Base-by-base conservation (phyloP, 2,329 filamentous ascomycete genomes). In the Neurospora sp. region DNA sequence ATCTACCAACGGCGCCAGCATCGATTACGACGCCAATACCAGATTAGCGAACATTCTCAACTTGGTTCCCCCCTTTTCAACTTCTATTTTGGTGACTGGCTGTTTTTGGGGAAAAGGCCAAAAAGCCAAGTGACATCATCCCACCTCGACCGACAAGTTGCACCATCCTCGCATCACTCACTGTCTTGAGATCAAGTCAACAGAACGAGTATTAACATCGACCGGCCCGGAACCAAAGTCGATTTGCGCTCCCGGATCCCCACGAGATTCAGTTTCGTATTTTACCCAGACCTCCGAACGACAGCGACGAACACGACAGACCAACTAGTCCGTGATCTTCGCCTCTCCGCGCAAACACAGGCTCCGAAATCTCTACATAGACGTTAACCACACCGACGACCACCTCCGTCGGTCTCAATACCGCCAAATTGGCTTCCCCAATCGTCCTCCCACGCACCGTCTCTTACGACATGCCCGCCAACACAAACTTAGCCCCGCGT, bases 341-440 rank as follows among this genome's bases (percentile, higher is more conserved):
- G 46, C 46, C 46, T 33, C 46, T 57, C 46, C 23, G 46, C 46
- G 46, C 46, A 33, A 57, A 57, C 23, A 33, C 46, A 66, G 6
- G 17, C 65, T 28, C 36, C 33, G 17, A 66, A 67, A 41, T 11
- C 23, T 67, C 8, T 17, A 23, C 2, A 43, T 43, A 43, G 11
- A 57, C 23, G 4, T 57, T 5, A 57, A 57, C 46, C 46, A 57
- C 46, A 28, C 46, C 70, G 73, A 70, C 71, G 73, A 75, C 73
- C 72, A 73, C 73, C 73, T 74, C 78, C 73, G 72, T 79, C 46
- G 46, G 46, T 33, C 46, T 57, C 83, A 92, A 91, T 82, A 95
- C 92, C 92, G 92, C 91, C 92, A 96, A 97, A 85, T 90, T 96
- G 92, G 95, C 93, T 90, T 92, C 94, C 81, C 90, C 87, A 84